Evolutionary conservation across 2,329 filamentous ascomycete genomes (phyloP).

Genomic region (Lachnellula subtilissima): DNA sequence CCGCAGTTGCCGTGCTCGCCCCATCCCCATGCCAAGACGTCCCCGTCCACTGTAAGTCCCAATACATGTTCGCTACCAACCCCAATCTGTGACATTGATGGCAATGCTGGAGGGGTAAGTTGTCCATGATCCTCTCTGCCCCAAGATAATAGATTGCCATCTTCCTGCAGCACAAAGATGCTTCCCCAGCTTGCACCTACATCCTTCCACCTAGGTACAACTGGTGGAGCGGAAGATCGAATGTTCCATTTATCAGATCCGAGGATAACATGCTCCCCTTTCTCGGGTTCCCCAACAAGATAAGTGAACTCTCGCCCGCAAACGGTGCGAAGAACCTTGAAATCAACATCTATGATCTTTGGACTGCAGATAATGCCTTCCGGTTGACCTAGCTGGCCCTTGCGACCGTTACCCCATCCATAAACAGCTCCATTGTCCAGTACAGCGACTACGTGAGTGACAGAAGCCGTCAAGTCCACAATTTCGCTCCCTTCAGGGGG

Average conservation of each 20-base stretch:
- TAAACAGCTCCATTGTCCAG: slow-evolving; percentile 72
- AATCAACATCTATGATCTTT: slow-evolving; percentile 52
- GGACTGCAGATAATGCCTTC: slow-evolving; percentile 53
- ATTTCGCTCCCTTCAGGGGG: slow-evolving; percentile 57
- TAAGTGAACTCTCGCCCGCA: slow-evolving; percentile 87
- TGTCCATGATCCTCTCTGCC: slow-evolving; percentile 84
- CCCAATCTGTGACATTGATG: slow-evolving; percentile 58
- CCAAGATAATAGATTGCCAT: slow-evolving; percentile 65
- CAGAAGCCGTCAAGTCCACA: slow-evolving; percentile 63
- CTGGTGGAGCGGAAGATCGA: slow-evolving; percentile 50
- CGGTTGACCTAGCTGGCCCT: slow-evolving; percentile 72
- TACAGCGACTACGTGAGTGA: slow-evolving; percentile 73
- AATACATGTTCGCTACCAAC: slow-evolving; percentile 89
- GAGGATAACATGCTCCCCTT: slow-evolving; percentile 60
- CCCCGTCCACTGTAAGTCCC: slow-evolving; percentile 58
- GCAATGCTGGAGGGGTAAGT: slow-evolving; percentile 59
- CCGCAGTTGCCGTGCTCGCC: slow-evolving; percentile 98
- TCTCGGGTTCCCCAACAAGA: slow-evolving; percentile 51
- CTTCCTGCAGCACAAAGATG: slow-evolving; percentile 62
- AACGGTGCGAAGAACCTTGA: slow-evolving; percentile 60
- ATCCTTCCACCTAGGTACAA: slow-evolving; percentile 56
- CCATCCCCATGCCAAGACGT: slow-evolving; percentile 88
- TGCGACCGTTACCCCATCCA: slow-evolving; percentile 84
- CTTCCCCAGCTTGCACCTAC: slow-evolving; percentile 79
- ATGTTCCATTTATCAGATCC: slow-evolving; percentile 73